These are phyloP conservation scores for Papiliotrema fonsecae DNA, from an alignment of 1,284 basidiomycete genomes.

Conservation along the genomic window DNA sequence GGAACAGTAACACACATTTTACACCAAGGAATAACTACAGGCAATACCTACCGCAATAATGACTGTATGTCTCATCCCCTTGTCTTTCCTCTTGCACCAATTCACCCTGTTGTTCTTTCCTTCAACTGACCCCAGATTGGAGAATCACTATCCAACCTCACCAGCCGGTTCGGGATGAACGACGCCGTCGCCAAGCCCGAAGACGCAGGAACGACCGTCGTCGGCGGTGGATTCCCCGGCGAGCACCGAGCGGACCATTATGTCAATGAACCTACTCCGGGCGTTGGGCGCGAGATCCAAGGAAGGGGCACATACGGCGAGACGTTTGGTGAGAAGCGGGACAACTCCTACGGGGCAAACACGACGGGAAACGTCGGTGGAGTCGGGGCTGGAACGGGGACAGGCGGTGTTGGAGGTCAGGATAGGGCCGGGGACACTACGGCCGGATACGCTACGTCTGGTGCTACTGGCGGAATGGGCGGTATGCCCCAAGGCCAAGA, in stretches of 20 bases:
- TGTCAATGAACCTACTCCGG: neutral
- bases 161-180: neutral
- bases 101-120: no score
- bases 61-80: no score
- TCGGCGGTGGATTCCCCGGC: neutral
- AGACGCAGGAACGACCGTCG: neutral
- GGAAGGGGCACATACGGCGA: neutral
- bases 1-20: no score
- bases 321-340: neutral
- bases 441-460: neutral
- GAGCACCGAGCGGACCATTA: neutral
- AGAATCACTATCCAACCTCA: constrained; percentile 2
- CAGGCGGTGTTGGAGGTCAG: neutral
- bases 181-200: neutral
- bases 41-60: no score
- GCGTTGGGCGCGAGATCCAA: neutral
- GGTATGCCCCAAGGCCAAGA: neutral
- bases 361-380: neutral
- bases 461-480: neutral
- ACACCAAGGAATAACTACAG: no score
- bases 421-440: neutral
- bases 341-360: neutral
- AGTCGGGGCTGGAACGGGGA: neutral
- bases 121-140: no score
- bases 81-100: no score